Percentiles rank a stretch among this genome's conserved stretches.
phyloP scores from a whole-genome alignment of 2,329 filamentous ascomycete genomes.

The Stromatinia cepivora region DNA sequence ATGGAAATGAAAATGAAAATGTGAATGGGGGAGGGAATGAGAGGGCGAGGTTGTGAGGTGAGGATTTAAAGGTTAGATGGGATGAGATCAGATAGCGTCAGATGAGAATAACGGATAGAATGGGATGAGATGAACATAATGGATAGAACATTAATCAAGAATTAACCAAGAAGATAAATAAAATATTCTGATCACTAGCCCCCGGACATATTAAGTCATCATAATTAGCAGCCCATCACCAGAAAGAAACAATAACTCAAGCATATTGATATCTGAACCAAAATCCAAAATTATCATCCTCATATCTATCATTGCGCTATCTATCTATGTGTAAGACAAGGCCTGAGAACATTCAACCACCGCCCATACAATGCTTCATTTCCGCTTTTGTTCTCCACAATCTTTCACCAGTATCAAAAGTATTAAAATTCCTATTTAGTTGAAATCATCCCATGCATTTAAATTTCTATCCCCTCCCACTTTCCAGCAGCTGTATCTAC shows the following conservation, averaged over 20 bases:
- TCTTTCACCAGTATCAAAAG: not conserved
- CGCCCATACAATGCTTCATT: not conserved
- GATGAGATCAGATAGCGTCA: too few species aligned
- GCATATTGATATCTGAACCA: not conserved
- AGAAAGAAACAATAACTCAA: not conserved
- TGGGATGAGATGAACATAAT: too few species aligned
- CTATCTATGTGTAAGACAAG: not conserved
- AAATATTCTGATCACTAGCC: too few species aligned
- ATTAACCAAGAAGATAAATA: too few species aligned
- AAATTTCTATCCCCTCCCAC: slow-evolving; percentile 1
- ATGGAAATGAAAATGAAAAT: slow-evolving; percentile 30
- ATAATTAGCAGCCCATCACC: not conserved
- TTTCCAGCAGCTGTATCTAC: not conserved
- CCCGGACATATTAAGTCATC: not conserved
- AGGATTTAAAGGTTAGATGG: too few species aligned
- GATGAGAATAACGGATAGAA: too few species aligned
- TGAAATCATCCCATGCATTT: slow-evolving; percentile 4
- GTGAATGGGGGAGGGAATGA: slow-evolving; percentile 33
- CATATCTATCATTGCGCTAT: slow-evolving; percentile 8
- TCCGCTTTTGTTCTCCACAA: not conserved
- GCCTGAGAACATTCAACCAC: slow-evolving; percentile 2
- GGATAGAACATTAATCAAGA: too few species aligned
- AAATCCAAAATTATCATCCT: not conserved
- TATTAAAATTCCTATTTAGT: slow-evolving; percentile 6
- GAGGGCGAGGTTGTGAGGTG: slow-evolving; percentile 41